Conservation (phyloP, 257 asterid genomes). For the Lycium ferocissimum region DNA sequence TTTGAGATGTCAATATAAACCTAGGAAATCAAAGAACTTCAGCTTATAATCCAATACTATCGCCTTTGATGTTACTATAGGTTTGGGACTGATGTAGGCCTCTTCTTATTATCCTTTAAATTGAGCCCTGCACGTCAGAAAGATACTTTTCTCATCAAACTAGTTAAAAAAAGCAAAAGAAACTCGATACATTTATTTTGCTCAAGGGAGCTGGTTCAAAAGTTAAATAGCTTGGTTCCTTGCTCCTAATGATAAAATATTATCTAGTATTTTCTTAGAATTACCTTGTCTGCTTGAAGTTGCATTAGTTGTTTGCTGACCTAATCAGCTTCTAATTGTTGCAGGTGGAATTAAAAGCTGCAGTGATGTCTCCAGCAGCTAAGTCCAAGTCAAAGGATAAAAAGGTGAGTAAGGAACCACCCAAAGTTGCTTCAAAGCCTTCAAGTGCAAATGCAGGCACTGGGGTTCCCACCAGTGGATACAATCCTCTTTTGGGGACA, state of each 20-base stretch:
- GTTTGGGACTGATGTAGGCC: neutral
- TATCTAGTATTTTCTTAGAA: neutral
- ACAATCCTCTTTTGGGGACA: constrained; percentile 84
- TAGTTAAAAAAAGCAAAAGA: neutral
- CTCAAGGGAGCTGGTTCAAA: too few species aligned
- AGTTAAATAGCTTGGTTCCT: too few species aligned
- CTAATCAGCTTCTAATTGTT: constrained; percentile 32
- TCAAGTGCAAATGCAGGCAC: constrained; percentile 54
- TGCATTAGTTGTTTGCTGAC: constrained; percentile 35
- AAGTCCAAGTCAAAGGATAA: constrained; percentile 86
- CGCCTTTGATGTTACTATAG: neutral
- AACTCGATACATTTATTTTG: too few species aligned
- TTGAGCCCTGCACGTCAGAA: neutral
- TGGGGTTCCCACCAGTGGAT: constrained; percentile 74
- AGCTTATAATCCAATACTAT: neutral
- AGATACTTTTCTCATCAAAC: neutral
- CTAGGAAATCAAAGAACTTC: neutral
- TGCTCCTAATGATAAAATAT: too few species aligned
- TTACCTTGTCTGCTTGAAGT: constrained; percentile 10
- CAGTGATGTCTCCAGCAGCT: constrained; percentile 80
- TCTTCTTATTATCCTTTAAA: neutral
- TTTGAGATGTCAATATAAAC: neutral
- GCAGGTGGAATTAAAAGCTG: constrained; percentile 48
- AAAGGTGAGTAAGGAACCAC: constrained; percentile 71
- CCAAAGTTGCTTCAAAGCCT: constrained; percentile 70